Evolutionary conservation across 495 filamentous ascomycete species (phyloP).

Genomic region (Penicillium daleae): DNA sequence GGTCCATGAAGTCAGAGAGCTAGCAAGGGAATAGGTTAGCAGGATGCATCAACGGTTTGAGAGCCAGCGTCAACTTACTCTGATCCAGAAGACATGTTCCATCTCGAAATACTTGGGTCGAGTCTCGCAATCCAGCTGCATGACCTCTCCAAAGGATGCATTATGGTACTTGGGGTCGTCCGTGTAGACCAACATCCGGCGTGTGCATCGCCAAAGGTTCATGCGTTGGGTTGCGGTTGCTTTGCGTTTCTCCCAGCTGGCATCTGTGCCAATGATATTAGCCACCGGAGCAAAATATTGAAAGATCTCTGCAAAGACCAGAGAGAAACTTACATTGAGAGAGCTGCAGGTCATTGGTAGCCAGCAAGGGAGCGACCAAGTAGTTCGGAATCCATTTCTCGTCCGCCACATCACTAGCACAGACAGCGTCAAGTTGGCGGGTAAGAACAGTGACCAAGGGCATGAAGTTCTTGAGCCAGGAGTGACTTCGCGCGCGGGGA

Average conservation of each 20-base stretch:
- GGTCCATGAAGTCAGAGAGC: slow-evolving; percentile 75
- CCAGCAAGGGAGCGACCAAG: slow-evolving; percentile 72
- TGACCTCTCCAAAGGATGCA: slow-evolving; percentile 47
- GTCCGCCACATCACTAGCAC: slow-evolving; percentile 43
- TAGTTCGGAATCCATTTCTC: slow-evolving; percentile 81
- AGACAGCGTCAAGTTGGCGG: slow-evolving; percentile 49
- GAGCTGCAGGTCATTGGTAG: slow-evolving; percentile 74
- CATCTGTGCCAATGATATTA: slow-evolving; percentile 48
- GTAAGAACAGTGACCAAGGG: slow-evolving; percentile 56
- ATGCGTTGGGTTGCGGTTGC: slow-evolving; percentile 51
- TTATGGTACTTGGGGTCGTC: slow-evolving; percentile 41
- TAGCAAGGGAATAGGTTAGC: slow-evolving; percentile 36
- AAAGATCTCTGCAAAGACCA: not conserved
- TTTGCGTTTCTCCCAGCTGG: slow-evolving; percentile 65
- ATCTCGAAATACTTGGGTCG: slow-evolving; percentile 57
- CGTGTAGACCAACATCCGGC: slow-evolving; percentile 52
- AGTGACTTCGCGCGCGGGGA: slow-evolving; percentile 45
- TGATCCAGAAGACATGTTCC: slow-evolving; percentile 76
- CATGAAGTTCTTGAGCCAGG: slow-evolving; percentile 54
- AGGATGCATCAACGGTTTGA: not conserved
- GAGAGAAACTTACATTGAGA: slow-evolving; percentile 63
- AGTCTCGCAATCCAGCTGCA: slow-evolving; percentile 52
- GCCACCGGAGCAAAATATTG: not conserved
- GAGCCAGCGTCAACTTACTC: slow-evolving; percentile 49
- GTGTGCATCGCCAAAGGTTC: slow-evolving; percentile 58